A percentile compares a stretch with the other conserved stretches of the same genome.
Conservation (phyloP, 768 basidiomycete genomes). For the Psilocybe azurescens region DNA sequence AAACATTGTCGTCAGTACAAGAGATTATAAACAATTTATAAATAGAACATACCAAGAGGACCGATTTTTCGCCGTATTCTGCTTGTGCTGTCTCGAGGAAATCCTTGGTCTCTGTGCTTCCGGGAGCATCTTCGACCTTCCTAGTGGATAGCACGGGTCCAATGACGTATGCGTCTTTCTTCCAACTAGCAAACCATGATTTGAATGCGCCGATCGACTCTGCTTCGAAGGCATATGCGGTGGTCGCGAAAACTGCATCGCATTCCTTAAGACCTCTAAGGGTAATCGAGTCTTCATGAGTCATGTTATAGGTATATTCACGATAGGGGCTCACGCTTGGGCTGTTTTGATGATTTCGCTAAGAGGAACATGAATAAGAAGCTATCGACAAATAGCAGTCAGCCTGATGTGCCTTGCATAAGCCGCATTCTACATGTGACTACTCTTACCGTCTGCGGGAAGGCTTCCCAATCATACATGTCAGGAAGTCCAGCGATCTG, state of each 20-base stretch:
- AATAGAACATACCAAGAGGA: constrained; percentile 15
- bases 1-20: not conserved
- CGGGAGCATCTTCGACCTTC: not conserved
- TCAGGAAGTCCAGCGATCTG: constrained; percentile 12
- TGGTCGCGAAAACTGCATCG: constrained; percentile 10
- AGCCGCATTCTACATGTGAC: not conserved
- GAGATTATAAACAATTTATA: not conserved
- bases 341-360: not conserved
- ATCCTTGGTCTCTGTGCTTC: not conserved
- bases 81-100: constrained; percentile 7
- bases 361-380: not conserved
- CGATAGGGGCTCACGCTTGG: constrained; percentile 6
- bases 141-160: constrained; percentile 14
- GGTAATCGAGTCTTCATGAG: not conserved
- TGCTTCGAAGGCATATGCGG: constrained; percentile 5
- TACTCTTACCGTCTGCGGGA: constrained; percentile 17
- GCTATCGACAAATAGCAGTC: not conserved
- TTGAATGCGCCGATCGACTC: constrained; percentile 8
- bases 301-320: not conserved
- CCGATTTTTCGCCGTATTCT: constrained; percentile 8
- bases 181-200: constrained; percentile 7
- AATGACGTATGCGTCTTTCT: constrained; percentile 11
- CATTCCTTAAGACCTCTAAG: constrained; percentile 10
- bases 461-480: constrained; percentile 22
- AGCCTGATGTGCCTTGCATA: not conserved